phyloP scores from a whole-genome alignment of 208 protist genomes.

The Trypanosoma cruzi region DNA sequence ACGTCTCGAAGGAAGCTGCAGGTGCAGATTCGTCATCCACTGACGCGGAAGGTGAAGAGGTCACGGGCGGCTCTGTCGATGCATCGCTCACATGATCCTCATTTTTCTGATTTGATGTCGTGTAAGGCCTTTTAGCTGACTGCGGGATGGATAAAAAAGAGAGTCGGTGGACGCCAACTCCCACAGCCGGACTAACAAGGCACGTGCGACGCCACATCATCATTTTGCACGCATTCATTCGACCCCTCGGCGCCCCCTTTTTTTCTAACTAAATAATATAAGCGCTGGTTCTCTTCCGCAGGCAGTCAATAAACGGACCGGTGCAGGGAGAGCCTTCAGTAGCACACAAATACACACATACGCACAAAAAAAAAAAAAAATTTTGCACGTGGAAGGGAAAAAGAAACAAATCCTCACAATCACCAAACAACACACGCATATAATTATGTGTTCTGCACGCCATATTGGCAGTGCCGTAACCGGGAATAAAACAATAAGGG shows the following conservation, averaged over 20 bases:
- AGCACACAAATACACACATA: not conserved
- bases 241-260: not conserved
- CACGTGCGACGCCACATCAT: conserved; percentile 1
- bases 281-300: not conserved
- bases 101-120: not conserved
- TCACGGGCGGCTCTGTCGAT: not conserved
- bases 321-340: not conserved
- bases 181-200: not conserved
- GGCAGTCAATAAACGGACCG: not conserved
- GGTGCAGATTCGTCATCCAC: not conserved
- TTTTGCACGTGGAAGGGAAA: not conserved
- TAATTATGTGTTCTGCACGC: no score
- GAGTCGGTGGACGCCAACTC: not conserved
- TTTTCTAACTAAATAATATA: not conserved
- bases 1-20: not conserved
- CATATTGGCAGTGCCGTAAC: no score
- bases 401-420: not conserved
- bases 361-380: not conserved
- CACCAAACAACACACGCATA: no score
- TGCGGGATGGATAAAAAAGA: not conserved
- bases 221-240: not conserved
- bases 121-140: not conserved
- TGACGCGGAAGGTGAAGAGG: not conserved
- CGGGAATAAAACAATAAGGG: no score
- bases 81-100: not conserved